Conservation (phyloP, 78 protist species). For the Monosiga brevicollis region DNA sequence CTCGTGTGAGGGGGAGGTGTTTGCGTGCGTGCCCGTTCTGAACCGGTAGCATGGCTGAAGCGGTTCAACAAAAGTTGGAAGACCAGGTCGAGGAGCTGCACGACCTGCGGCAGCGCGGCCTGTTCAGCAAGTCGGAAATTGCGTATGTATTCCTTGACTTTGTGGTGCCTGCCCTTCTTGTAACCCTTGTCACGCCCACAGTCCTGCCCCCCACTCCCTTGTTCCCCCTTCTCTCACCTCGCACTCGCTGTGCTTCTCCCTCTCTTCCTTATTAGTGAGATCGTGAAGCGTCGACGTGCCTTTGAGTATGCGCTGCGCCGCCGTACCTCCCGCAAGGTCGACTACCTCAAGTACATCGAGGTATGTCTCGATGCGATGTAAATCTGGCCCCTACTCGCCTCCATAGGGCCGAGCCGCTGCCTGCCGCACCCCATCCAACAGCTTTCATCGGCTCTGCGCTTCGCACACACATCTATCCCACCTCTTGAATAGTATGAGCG, state of each 20-base stretch:
- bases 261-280: not conserved
- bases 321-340: not conserved
- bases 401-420: not conserved
- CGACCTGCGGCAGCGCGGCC: conserved; percentile 3
- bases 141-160: too few relatives aligned
- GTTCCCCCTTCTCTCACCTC: too few relatives aligned
- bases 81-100: conserved; percentile 40
- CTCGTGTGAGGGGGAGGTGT: too few relatives aligned
- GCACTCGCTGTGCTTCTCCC: too few relatives aligned
- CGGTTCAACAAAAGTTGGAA: conserved; percentile 33
- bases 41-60: conserved; percentile 39
- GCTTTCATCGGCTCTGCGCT: not conserved
- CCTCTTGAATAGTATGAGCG: too few relatives aligned
- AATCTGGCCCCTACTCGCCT: too few relatives aligned
- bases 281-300: conserved; percentile 20
- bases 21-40: too few relatives aligned
- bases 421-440: not conserved
- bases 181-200: too few relatives aligned
- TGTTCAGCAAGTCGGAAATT: conserved; percentile 13
- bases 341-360: conserved; percentile 7
- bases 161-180: too few relatives aligned
- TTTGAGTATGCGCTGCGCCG: conserved; percentile 19
- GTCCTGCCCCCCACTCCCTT: too few relatives aligned
- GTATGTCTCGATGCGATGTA: too few relatives aligned
- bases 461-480: too few relatives aligned